These are phyloP conservation scores for Penicillium sp. DNA, from an alignment of 2,329 filamentous ascomycete species.

Conservation along the genomic window DNA sequence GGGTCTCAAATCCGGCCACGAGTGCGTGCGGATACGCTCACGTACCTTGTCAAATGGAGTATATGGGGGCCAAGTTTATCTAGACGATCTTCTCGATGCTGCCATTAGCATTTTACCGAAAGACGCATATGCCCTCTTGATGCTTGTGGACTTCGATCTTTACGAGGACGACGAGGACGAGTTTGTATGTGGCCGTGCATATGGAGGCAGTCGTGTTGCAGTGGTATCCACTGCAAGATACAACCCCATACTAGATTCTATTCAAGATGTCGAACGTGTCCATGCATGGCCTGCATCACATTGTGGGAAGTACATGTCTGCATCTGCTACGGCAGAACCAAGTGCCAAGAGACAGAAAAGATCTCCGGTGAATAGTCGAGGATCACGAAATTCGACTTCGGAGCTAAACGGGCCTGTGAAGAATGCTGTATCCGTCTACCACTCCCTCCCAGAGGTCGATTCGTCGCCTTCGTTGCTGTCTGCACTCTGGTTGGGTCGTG, in stretches of 20 bases:
- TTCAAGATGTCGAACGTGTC: slow-evolving; percentile 45
- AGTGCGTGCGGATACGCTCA: slow-evolving; percentile 52
- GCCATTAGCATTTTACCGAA: slow-evolving; percentile 53
- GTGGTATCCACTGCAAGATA: slow-evolving; percentile 64
- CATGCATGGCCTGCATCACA: slow-evolving; percentile 67
- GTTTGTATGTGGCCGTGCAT: slow-evolving; percentile 66
- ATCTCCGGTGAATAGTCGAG: background rate
- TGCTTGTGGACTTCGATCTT: slow-evolving; percentile 61
- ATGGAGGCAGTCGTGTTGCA: slow-evolving; percentile 61
- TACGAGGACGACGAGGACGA: slow-evolving; percentile 65
- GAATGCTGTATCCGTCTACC: slow-evolving; percentile 5
- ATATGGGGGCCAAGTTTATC: slow-evolving; percentile 51
- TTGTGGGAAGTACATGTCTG: slow-evolving; percentile 43
- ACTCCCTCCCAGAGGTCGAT: background rate
- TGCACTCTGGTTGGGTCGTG: slow-evolving; percentile 57
- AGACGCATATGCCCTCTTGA: slow-evolving; percentile 59
- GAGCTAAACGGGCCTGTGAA: slow-evolving; percentile 1
- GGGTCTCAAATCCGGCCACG: slow-evolving; percentile 44
- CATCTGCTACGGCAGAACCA: slow-evolving; percentile 2
- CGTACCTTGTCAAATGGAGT: slow-evolving; percentile 49
- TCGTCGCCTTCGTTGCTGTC: slow-evolving; percentile 25
- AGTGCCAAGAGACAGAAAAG: slow-evolving; percentile 3
- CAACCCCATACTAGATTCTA: slow-evolving; percentile 48
- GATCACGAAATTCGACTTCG: background rate
- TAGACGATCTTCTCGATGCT: slow-evolving; percentile 61